Evolutionary conservation across 164 flowering plant genomes (phyloP).

Genomic region (Saururus chinensis): DNA sequence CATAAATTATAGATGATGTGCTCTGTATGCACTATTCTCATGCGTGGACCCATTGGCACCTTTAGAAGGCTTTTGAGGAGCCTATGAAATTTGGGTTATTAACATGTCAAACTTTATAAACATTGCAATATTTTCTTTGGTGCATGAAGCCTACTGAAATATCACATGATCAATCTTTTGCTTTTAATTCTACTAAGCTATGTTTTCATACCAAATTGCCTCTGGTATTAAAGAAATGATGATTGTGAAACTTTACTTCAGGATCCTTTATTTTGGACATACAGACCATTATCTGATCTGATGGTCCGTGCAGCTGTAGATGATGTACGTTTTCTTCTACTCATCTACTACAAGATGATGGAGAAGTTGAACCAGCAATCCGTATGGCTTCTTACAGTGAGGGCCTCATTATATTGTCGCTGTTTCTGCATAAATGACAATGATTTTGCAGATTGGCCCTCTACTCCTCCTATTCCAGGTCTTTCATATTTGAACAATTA

Average conservation of each 20-base stretch:
- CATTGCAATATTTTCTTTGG: background rate
- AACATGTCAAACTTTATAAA: too few relatives aligned
- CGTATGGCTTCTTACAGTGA: constrained; percentile 69
- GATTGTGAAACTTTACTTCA: constrained; percentile 21
- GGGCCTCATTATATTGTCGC: constrained; percentile 78
- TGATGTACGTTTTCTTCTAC: constrained; percentile 93
- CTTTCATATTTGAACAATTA: constrained; percentile 3
- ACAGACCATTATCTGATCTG: constrained; percentile 74
- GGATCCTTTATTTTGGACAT: constrained; percentile 87
- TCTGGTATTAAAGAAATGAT: too few relatives aligned
- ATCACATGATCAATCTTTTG: background rate
- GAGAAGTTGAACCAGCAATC: constrained; percentile 55
- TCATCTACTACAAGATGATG: constrained; percentile 81
- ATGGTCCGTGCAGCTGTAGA: constrained; percentile 95
- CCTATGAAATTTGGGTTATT: too few relatives aligned
- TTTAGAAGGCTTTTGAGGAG: too few relatives aligned
- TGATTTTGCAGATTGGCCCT: constrained; percentile 73
- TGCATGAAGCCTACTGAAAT: background rate
- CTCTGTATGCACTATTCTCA: too few relatives aligned
- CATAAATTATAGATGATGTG: too few relatives aligned
- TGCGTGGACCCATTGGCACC: too few relatives aligned
- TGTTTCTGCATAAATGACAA: constrained; percentile 79
- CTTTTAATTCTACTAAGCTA: too few relatives aligned
- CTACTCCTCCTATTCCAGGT: constrained; percentile 82
- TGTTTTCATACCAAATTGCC: too few relatives aligned